Base-by-base conservation (phyloP, 768 basidiomycete species). In the Boletus subparvulus region DNA sequence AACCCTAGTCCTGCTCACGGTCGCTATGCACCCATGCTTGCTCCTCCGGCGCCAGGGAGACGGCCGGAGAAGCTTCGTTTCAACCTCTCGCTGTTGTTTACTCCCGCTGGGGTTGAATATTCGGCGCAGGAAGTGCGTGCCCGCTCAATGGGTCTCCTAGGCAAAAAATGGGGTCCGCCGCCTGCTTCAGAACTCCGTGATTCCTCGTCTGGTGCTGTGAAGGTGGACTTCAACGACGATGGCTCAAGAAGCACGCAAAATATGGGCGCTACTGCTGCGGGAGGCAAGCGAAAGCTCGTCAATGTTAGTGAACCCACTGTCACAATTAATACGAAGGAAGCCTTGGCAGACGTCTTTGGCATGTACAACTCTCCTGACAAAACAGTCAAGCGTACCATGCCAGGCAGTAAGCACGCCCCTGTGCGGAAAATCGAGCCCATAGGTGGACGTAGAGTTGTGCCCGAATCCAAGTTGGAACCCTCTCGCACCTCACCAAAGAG, bases 241-340 rank as follows among this genome's bases (percentile, higher is more conserved):
- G 82, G 80, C 4, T 73, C 73, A 49, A 81, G 77, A 61, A 73
- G 79, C 37, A 67, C 71, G 26, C 78, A 75, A 37, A 75, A 74
- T 35, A 69, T 71, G 63, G 73, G 74, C 52, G 71, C 68, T 11
- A 61, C 60, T n/a, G 57, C 54, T 14, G 52, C 60, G 0, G 63
- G 65, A 17, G 63, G 67, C 50, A 75, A 74, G 28, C 75, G 83
- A 52, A 82, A 76, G 73, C 67, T 76, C 40, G 68, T 75, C 55
- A 73, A 71, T 30, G 79, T 72, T 16, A 78, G 76, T 16, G 91
- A 93, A 69, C 90, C 91, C 5, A 93, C 92, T 0, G 87, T 98
- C 7, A 99, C 97, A 1, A 93, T 98, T 64, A 97, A 97, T 69
- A 99, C 97, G 30, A 95, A 94, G 70, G 92, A 93, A 60, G 97